Evolutionary conservation across 192 early-diverging fungal species (phyloP).

Genomic region (Podila minutissima): DNA sequence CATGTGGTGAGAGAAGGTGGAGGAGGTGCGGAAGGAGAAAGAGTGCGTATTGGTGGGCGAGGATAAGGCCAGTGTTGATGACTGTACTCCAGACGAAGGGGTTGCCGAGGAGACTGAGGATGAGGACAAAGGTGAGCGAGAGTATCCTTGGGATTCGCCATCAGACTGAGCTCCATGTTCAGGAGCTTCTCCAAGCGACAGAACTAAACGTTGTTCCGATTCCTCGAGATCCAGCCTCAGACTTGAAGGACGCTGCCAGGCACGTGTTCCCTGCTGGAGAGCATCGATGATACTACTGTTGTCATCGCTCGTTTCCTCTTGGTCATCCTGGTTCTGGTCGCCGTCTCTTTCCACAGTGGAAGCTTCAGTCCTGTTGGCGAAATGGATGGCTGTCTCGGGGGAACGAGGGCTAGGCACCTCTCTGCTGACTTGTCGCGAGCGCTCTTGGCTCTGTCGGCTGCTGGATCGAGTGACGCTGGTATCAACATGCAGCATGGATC

Average conservation of each 20-base stretch:
- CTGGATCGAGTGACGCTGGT: conserved; percentile 18
- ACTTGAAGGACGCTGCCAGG: conserved; percentile 29
- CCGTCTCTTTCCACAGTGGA: not conserved
- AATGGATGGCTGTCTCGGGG: not conserved
- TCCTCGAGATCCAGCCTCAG: conserved; percentile 6
- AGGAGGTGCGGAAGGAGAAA: conserved; percentile 28
- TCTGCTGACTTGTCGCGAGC: conserved; percentile 7
- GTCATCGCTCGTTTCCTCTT: not conserved
- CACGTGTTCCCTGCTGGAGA: conserved; percentile 36
- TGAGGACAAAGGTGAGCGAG: not conserved
- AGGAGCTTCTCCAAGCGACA: not conserved
- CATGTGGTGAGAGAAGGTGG: conserved; percentile 23
- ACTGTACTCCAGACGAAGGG: not conserved
- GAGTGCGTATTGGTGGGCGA: conserved; percentile 29
- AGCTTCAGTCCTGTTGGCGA: not conserved
- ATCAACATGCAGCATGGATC: conserved; percentile 39
- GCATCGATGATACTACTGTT: conserved; percentile 7
- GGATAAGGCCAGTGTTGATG: not conserved
- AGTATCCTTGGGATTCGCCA: not conserved
- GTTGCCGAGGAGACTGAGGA: not conserved
- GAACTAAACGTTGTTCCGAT: not conserved
- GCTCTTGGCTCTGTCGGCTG: conserved; percentile 12
- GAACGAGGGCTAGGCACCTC: not conserved
- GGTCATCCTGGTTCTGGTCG: not conserved
- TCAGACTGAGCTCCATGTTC: not conserved